Percentiles rank a stretch among this genome's conserved stretches.
These are phyloP conservation scores for Chytridiales sp. DNA, from an alignment of 371 early-diverging fungal species.

Conservation along the genomic window DNA sequence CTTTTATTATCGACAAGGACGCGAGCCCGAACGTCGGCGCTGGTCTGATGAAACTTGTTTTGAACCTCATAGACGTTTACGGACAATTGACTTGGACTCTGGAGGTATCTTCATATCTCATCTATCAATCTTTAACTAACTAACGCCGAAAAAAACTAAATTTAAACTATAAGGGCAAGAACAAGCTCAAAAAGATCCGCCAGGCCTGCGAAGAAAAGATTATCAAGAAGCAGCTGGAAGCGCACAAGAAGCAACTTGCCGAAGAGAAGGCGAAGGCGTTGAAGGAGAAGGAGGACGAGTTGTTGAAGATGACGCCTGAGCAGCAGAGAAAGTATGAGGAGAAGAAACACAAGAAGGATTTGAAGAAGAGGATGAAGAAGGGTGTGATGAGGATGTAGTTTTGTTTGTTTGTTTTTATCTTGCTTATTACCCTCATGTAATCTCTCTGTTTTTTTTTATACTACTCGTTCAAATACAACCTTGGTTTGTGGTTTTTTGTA, in stretches of 20 bases:
- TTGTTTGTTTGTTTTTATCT: not conserved
- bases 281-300: conserved; percentile 55
- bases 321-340: conserved; percentile 78
- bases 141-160: not conserved
- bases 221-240: conserved; percentile 33
- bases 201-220: conserved; percentile 30
- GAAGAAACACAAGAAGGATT: conserved; percentile 61
- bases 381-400: conserved; percentile 19
- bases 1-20: conserved; percentile 14
- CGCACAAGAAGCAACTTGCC: conserved; percentile 42
- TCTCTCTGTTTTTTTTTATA: too few species aligned
- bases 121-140: too few species aligned
- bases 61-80: conserved; percentile 42
- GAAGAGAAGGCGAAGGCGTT: conserved; percentile 50
- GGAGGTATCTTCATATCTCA: conserved; percentile 27
- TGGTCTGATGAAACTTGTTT: conserved; percentile 15
- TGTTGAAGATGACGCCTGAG: conserved; percentile 57
- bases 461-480: too few species aligned
- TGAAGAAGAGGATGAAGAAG: conserved; percentile 53
- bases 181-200: conserved; percentile 35
- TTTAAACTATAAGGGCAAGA: conserved; percentile 3
- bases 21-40: not conserved
- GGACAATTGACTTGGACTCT: conserved; percentile 28
- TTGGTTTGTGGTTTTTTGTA: too few species aligned
- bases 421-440: too few species aligned